These are phyloP conservation scores for Metschnikowia koreensis DNA, from an alignment of 805 yeast genomes.

Conservation along the genomic window DNA sequence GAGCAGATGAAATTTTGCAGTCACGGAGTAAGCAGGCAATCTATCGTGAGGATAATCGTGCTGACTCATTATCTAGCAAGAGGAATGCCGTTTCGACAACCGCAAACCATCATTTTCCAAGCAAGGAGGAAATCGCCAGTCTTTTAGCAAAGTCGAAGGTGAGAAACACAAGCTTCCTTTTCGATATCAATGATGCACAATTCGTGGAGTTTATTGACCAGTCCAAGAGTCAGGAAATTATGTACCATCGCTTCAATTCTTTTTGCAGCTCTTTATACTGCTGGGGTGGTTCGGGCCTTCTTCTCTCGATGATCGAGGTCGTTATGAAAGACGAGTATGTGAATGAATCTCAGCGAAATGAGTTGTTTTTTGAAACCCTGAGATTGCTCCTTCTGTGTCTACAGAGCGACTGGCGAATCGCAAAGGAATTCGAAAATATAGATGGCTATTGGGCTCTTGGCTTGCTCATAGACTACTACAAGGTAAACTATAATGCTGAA, in stretches of 20 bases:
- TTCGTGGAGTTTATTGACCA: conserved; percentile 12
- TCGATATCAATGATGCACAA: conserved; percentile 13
- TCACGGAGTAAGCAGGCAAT: conserved; percentile 1
- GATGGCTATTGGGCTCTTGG: conserved; percentile 62
- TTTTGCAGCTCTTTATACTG: conserved; percentile 36
- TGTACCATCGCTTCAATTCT: conserved; percentile 26
- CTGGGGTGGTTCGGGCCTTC: conserved; percentile 52
- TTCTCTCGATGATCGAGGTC: conserved; percentile 47
- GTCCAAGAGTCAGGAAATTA: conserved; percentile 10
- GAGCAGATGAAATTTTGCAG: background rate
- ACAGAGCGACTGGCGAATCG: conserved; percentile 48
- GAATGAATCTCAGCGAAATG: conserved; percentile 17
- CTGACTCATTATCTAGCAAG: background rate
- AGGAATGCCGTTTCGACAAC: background rate
- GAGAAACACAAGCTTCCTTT: conserved; percentile 12
- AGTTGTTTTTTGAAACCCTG: conserved; percentile 33
- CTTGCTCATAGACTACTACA: conserved; percentile 50
- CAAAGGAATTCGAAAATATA: conserved; percentile 56
- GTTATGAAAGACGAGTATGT: conserved; percentile 30
- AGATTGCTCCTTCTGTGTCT: conserved; percentile 44
- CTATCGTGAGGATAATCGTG: background rate
- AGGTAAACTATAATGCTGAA: conserved; percentile 20
- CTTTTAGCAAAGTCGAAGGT: conserved; percentile 4
- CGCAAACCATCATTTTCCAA: background rate
- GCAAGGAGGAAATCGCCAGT: conserved; percentile 2